Evolutionary conservation across 2,329 filamentous ascomycete species (phyloP), one percentile per base, ranked within the genome.

Genomic region (Tolypocladium tundrense): DNA sequence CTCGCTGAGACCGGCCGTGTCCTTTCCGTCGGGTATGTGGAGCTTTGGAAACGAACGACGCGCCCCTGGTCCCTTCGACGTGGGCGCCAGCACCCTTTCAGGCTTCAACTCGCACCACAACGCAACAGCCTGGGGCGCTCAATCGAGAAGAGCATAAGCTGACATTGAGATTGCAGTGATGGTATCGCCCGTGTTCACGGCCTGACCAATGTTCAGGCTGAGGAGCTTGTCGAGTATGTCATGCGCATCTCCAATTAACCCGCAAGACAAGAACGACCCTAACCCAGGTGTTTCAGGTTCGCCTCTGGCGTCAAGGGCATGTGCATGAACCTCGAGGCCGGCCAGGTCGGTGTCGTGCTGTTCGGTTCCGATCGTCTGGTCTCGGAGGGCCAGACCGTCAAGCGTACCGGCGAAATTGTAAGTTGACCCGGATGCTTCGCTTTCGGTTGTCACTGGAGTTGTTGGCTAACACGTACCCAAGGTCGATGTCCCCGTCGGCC

Each of bases 261-360:
- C 45, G 6, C 10, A 60, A 52, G 58, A 56, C 50, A 40, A 53
- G 57, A 58, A 33, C 57, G 37, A 53, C 59, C 52, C 61, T 70
- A 65, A 68, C 57, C n/a, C 40, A 7, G 33, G 14, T 33, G n/a
- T 19, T 60, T 53, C 33, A 97, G 92, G 85, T 99, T 99, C 84
- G 91, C 94, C 73, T 99, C 94, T 67, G 94, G 94, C 79, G 94
- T 97, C 80, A 97, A 97, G 88, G 94, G 94, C 79, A 99, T 99
- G 94, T 97, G 93, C 90, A 97, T 99, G 93, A 99, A 99, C 90
- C 88, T 99, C 81, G 94, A 99, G 84, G 94, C 94, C 79, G 94
- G 94, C 78, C 94, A 97, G 82, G 94, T 99, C 82, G 94, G 94
- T 96, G 92, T 99, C 73, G 94, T 99, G 86, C 86, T 99, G 75